These are phyloP conservation scores for Rhizopogon vinicolor DNA, from an alignment of 768 basidiomycete genomes.

Conservation along the genomic window DNA sequence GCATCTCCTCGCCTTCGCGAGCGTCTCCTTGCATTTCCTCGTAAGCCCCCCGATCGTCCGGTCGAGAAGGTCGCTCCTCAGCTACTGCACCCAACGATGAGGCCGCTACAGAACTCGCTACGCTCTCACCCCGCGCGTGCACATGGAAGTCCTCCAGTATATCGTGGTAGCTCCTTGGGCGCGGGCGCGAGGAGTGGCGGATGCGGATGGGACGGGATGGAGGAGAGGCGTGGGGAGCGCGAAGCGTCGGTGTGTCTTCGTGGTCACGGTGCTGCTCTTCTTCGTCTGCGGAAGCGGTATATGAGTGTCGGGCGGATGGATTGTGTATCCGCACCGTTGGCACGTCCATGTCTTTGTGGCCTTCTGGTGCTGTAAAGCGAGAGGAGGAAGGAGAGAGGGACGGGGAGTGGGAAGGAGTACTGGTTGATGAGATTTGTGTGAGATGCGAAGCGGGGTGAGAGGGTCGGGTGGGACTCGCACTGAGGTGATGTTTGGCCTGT, in stretches of 20 bases:
- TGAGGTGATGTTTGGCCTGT: slow-evolving; percentile 15
- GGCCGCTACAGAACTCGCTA: slow-evolving; percentile 27
- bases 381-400: not conserved
- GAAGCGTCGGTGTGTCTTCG: not conserved
- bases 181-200: slow-evolving; percentile 27
- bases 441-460: slow-evolving; percentile 19
- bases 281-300: not conserved
- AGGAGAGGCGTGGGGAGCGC: not conserved
- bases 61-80: not conserved
- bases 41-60: slow-evolving; percentile 5
- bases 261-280: not conserved
- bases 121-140: slow-evolving; percentile 24
- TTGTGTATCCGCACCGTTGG: not conserved
- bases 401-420: slow-evolving; percentile 1
- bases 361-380: not conserved
- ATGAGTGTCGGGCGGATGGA: not conserved
- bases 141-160: slow-evolving; percentile 60
- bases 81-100: slow-evolving; percentile 12
- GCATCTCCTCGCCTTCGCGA: not conserved
- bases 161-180: slow-evolving; percentile 63
- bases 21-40: slow-evolving; percentile 5
- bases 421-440: slow-evolving; percentile 14
- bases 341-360: not conserved
- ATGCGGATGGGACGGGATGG: slow-evolving; percentile 22
- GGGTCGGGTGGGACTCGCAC: slow-evolving; percentile 13